phyloP scores from a whole-genome alignment of 345 rosid genomes.

The Hirschfeldia incana region DNA sequence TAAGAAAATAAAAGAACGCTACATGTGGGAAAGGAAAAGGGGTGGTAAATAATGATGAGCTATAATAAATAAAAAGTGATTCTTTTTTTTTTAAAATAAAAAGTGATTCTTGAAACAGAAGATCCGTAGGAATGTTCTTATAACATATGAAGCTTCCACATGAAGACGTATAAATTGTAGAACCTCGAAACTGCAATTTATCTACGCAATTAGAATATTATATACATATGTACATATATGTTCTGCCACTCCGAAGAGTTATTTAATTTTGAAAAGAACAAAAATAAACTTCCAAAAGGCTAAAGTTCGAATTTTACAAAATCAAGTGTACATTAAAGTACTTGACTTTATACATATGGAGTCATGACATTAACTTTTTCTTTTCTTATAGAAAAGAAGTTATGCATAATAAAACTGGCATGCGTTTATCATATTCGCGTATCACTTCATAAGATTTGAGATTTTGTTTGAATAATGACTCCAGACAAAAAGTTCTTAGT shows the following conservation, averaged over 20 bases:
- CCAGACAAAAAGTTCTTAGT: constrained; percentile 11
- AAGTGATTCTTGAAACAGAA: constrained; percentile 20
- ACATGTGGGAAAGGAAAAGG: neutral
- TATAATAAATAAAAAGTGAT: neutral
- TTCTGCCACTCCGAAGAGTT: constrained; percentile 1
- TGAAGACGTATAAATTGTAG: constrained; percentile 17
- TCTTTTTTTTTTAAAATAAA: neutral
- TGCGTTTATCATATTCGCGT: constrained; percentile 29
- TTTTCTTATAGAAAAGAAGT: neutral
- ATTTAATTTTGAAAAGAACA: constrained; percentile 11
- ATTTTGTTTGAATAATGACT: constrained; percentile 27
- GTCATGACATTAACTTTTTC: neutral
- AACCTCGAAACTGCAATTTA: constrained; percentile 14
- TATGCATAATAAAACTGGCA: neutral
- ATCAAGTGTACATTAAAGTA: constrained; percentile 1
- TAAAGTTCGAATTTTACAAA: neutral
- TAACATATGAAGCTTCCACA: neutral
- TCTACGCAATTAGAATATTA: neutral
- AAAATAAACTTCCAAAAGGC: neutral
- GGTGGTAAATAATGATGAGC: neutral
- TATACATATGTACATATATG: neutral
- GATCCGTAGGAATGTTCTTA: constrained; percentile 21
- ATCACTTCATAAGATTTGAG: constrained; percentile 26
- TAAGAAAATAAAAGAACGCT: neutral
- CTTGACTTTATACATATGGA: neutral